phyloP scores from a whole-genome alignment of 306 rosid genomes.

The Quercus gilva region DNA sequence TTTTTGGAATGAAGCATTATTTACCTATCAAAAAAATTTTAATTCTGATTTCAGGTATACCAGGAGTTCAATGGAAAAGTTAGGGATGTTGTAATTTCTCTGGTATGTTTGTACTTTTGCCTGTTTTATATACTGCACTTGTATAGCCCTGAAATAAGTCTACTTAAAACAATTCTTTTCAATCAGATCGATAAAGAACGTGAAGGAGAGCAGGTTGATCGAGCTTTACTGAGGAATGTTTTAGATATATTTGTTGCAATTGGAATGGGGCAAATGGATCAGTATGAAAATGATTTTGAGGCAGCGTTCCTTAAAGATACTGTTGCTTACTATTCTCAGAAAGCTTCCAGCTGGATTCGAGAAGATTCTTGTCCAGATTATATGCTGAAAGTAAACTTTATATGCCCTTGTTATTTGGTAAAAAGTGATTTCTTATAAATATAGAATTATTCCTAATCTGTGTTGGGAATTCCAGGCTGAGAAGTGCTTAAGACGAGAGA shows the following conservation, averaged over 20 bases:
- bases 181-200: slow-evolving; percentile 53
- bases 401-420: background rate
- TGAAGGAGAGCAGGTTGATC: slow-evolving; percentile 64
- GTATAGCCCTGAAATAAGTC: background rate
- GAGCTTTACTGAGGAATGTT: slow-evolving; percentile 49
- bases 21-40: background rate
- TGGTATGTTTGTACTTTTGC: slow-evolving; percentile 38
- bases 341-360: slow-evolving; percentile 54
- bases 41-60: slow-evolving; percentile 47
- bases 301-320: slow-evolving; percentile 46
- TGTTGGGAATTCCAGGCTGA: slow-evolving; percentile 37
- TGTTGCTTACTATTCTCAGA: slow-evolving; percentile 46
- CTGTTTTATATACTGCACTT: background rate
- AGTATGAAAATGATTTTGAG: slow-evolving; percentile 50
- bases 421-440: background rate
- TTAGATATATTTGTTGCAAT: slow-evolving; percentile 59
- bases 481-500: slow-evolving; percentile 47
- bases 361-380: slow-evolving; percentile 55
- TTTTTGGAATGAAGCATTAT: too few species aligned
- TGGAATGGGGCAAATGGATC: slow-evolving; percentile 47
- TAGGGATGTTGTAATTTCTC: slow-evolving; percentile 56
- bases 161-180: background rate
- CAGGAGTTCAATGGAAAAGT: slow-evolving; percentile 59
- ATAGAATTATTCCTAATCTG: background rate
- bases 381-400: slow-evolving; percentile 41